These are phyloP conservation scores for Phytophthora tubulina DNA, from an alignment of 352 stramenopile genomes.

Conservation along the genomic window DNA sequence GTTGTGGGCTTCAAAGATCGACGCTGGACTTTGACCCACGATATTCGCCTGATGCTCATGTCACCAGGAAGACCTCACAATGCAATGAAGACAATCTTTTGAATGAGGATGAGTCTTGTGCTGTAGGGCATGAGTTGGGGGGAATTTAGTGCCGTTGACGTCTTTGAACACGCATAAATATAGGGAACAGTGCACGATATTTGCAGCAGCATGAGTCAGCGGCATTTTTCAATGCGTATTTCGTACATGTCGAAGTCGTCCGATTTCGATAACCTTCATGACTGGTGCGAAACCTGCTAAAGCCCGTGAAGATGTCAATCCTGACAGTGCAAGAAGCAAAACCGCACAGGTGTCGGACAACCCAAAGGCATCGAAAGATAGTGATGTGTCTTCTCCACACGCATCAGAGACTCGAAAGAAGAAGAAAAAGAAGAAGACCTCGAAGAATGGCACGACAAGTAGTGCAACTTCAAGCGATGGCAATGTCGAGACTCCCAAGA, in stretches of 20 bases:
- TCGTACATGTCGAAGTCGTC: conserved; percentile 7
- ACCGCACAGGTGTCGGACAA: not conserved
- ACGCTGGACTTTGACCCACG: conserved; percentile 30
- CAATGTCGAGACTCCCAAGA: conserved; percentile 14
- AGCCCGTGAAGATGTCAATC: conserved; percentile 10
- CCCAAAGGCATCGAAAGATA: conserved; percentile 3
- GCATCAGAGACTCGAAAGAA: conserved; percentile 8
- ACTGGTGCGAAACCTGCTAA: conserved; percentile 8
- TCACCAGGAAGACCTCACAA: too few species aligned
- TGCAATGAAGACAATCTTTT: not conserved
- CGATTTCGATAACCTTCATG: conserved; percentile 19
- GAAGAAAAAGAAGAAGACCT: conserved; percentile 20
- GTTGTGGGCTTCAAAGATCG: conserved; percentile 30
- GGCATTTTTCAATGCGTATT: conserved; percentile 17
- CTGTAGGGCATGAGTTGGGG: not conserved
- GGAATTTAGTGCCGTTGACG: conserved; percentile 4
- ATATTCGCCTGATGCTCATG: conserved; percentile 31
- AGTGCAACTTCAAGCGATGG: conserved; percentile 6
- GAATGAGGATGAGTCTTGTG: not conserved
- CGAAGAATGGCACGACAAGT: conserved; percentile 29
- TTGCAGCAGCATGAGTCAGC: not conserved
- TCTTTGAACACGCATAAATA: conserved; percentile 6
- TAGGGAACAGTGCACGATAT: conserved; percentile 1
- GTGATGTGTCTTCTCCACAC: not conserved
- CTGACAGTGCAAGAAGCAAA: conserved; percentile 11